Conservation (phyloP, 23 red algal species). For the Gracilaria vermiculophylla region DNA sequence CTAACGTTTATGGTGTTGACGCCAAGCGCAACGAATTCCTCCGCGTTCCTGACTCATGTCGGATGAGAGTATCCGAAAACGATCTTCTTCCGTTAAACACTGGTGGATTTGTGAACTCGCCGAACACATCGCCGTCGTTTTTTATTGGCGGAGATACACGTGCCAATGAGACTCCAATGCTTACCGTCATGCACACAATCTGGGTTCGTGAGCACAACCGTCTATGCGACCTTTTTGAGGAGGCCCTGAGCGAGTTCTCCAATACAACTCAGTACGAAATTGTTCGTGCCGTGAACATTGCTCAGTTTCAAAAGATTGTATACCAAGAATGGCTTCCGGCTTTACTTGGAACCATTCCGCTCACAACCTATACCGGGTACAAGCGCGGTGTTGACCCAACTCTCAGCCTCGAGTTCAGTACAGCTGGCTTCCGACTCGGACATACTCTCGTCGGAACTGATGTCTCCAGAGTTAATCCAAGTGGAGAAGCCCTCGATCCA, state of each 20-base stretch:
- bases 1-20: conserved; percentile 40
- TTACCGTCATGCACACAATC: conserved; percentile 60
- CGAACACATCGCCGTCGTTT: conserved; percentile 38
- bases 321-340: conserved; percentile 60
- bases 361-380: conserved; percentile 54
- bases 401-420: conserved; percentile 44
- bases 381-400: conserved; percentile 26
- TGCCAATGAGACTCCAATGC: conserved; percentile 57
- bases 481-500: background rate
- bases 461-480: background rate
- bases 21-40: conserved; percentile 16
- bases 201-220: conserved; percentile 79
- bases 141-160: conserved; percentile 67
- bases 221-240: conserved; percentile 8
- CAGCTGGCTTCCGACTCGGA: conserved; percentile 68
- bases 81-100: conserved; percentile 51
- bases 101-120: conserved; percentile 27
- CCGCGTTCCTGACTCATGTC: conserved; percentile 1
- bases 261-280: conserved; percentile 35
- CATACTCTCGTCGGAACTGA: conserved; percentile 62
- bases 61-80: conserved; percentile 9
- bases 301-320: conserved; percentile 59
- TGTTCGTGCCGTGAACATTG: conserved; percentile 57
- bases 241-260: background rate
- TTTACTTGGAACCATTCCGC: background rate